A percentile compares a stretch with the other conserved stretches of the same genome.
phyloP scores from a whole-genome alignment of 2,329 filamentous ascomycete genomes.

The Colletotrichum paranaense region DNA sequence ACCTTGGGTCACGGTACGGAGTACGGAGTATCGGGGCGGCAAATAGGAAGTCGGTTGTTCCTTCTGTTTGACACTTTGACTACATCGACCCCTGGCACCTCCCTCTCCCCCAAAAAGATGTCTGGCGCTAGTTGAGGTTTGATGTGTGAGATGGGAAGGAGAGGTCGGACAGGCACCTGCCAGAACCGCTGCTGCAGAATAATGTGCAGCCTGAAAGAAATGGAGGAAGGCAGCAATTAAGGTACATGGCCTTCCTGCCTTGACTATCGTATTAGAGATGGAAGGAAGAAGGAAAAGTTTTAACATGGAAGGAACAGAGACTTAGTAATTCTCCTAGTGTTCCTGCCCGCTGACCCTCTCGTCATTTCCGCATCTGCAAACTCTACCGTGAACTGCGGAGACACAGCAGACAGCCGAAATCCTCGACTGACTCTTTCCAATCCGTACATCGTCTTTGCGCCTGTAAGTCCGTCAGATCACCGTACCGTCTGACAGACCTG shows the following conservation, averaged over 20 bases:
- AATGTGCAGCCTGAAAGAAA: neutral
- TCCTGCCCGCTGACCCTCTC: neutral
- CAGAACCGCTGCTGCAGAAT: neutral
- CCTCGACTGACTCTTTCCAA: neutral
- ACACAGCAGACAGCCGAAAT: neutral
- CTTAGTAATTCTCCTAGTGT: slow-evolving; percentile 1
- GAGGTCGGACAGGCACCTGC: neutral
- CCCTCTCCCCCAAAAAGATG: neutral
- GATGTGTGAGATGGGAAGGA: neutral
- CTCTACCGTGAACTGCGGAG: neutral
- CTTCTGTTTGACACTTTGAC: neutral
- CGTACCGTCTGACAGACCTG: neutral
- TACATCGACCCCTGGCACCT: neutral
- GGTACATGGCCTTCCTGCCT: no score
- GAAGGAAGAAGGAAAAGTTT: neutral
- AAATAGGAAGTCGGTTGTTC: neutral
- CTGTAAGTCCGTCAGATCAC: no score
- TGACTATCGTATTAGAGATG: no score
- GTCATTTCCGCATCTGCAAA: neutral
- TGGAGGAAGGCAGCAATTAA: no score
- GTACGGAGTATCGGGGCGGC: no score
- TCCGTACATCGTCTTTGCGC: neutral
- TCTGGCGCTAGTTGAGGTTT: slow-evolving; percentile 15
- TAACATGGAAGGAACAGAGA: neutral
- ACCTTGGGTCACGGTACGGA: neutral